Conservation (phyloP, 495 filamentous ascomycete species). For the Hypoxylon cercidicola region DNA sequence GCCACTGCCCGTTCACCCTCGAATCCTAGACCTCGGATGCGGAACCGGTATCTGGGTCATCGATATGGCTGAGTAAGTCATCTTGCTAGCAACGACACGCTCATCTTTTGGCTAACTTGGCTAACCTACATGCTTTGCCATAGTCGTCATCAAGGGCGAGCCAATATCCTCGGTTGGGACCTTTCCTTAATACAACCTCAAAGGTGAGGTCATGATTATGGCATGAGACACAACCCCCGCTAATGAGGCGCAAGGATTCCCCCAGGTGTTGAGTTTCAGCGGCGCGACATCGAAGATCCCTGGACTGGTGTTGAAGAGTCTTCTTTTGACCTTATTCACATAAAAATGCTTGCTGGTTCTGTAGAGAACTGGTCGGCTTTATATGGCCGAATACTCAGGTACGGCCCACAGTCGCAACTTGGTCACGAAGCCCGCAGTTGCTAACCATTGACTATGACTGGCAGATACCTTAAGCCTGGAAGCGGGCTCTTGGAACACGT, state of each 20-base stretch:
- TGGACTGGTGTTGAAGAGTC: conserved; percentile 76
- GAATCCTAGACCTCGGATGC: conserved; percentile 84
- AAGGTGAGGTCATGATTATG: conserved; percentile 57
- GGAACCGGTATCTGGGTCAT: conserved; percentile 94
- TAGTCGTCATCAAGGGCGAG: conserved; percentile 47
- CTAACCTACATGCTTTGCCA: conserved; percentile 1
- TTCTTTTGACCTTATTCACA: conserved; percentile 87
- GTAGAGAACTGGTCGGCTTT: conserved; percentile 80
- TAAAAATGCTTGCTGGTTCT: conserved; percentile 83
- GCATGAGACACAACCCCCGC: not conserved
- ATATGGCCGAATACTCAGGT: conserved; percentile 76
- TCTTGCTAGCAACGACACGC: not conserved
- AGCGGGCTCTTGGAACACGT: conserved; percentile 85
- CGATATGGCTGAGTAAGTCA: conserved; percentile 80
- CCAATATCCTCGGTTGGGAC: conserved; percentile 75
- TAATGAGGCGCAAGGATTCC: conserved; percentile 69
- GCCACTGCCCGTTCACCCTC: conserved; percentile 43
- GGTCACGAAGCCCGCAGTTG: conserved; percentile 5
- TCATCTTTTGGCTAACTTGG: conserved; percentile 27
- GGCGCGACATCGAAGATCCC: conserved; percentile 81
- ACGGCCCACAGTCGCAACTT: conserved; percentile 40
- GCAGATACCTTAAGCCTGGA: conserved; percentile 80
- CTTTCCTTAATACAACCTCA: conserved; percentile 83
- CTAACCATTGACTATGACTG: conserved; percentile 27
- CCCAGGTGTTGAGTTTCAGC: conserved; percentile 73